Percentiles rank a stretch among this genome's conserved stretches.
Evolutionary conservation across 768 basidiomycete species (phyloP).

Genomic region (Kwoniella europaea): DNA sequence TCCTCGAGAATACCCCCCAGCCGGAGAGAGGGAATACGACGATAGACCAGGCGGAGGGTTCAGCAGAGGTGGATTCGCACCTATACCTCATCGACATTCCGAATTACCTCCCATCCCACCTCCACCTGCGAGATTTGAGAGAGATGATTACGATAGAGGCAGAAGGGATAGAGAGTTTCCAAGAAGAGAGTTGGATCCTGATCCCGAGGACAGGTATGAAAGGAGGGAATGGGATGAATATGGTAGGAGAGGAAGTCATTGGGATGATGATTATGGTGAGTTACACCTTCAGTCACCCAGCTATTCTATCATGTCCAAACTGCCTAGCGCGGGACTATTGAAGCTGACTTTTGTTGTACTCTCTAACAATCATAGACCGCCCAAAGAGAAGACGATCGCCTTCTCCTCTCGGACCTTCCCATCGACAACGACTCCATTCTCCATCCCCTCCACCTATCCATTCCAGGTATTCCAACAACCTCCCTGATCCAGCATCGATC

Average conservation of each 20-base stretch:
- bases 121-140: conserved; percentile 22
- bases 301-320: too few species aligned
- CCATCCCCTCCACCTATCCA: conserved; percentile 34
- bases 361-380: conserved; percentile 29
- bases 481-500: conserved; percentile 47
- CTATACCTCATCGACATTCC: conserved; percentile 45
- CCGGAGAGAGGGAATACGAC: conserved; percentile 25
- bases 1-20: conserved; percentile 7
- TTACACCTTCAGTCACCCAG: neutral
- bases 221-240: conserved; percentile 32
- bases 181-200: conserved; percentile 38
- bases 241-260: conserved; percentile 19
- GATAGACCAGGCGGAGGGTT: conserved; percentile 31
- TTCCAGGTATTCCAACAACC: conserved; percentile 1
- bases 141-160: conserved; percentile 29
- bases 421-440: conserved; percentile 31
- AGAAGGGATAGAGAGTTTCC: conserved; percentile 36
- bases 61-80: conserved; percentile 44
- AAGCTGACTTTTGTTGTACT: neutral
- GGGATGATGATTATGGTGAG: conserved; percentile 48
- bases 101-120: conserved; percentile 28
- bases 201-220: conserved; percentile 34
- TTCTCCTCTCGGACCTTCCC: conserved; percentile 37
- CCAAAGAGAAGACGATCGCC: conserved; percentile 49
- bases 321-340: too few species aligned